Evolutionary conservation across 2,329 filamentous ascomycete species (phyloP).

Genomic region (Blastomyces silverae): DNA sequence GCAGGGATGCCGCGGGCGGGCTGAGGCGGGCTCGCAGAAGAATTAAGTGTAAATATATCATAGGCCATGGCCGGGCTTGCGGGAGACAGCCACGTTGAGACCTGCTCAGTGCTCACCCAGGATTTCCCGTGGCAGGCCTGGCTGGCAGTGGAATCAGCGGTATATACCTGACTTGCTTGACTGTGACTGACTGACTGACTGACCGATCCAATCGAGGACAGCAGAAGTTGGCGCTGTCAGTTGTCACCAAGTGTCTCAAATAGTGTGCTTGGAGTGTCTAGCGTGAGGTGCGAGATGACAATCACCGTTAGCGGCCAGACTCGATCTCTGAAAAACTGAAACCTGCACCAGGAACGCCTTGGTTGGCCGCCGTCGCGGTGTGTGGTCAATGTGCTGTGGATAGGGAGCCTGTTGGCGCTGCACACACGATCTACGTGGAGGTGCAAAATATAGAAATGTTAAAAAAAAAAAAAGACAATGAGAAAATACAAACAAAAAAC

Average conservation of each 20-base stretch:
- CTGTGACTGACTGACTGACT: no score
- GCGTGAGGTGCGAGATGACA: neutral
- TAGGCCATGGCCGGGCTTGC: conserved; percentile 10
- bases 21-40: conserved; percentile 11
- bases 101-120: neutral
- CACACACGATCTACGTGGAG: conserved; percentile 11
- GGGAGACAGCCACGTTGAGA: conserved; percentile 15
- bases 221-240: conserved; percentile 5
- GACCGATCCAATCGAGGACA: neutral
- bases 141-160: neutral
- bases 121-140: neutral
- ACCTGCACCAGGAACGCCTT: conserved; percentile 8
- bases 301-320: conserved; percentile 3
- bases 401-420: neutral
- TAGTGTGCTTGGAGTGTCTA: neutral
- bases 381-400: no score
- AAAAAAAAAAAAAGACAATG: no score
- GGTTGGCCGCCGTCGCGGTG: neutral
- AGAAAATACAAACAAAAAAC: no score
- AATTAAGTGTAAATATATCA: conserved; percentile 9
- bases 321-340: conserved; percentile 9
- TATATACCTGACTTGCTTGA: neutral
- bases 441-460: no score
- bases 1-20: conserved; percentile 8
- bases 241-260: conserved; percentile 11